Evolutionary conservation across 192 early-diverging fungal species (phyloP), one percentile per base, ranked within the genome.

Genomic region (Helicostylum pulchrum): DNA sequence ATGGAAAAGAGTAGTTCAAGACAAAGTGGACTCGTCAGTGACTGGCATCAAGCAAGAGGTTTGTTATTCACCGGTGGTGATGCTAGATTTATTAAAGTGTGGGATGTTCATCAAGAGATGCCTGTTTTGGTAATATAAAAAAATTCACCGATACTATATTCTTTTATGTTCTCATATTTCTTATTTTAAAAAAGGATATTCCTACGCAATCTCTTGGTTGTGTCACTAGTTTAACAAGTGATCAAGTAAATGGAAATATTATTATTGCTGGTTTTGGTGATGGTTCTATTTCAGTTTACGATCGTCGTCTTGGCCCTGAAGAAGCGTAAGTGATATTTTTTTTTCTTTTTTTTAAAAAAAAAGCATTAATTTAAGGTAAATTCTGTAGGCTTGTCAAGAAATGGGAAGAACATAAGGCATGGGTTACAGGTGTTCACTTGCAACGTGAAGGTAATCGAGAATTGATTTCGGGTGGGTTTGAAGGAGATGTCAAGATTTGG

Each of bases 21-120:
- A 56, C 75, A 78, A 64, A 80, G 75, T 30, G 88, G 89, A 0
- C 65, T 90, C 12, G 79, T 92, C 7, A 77, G 76, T 1, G 89
- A 93, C 20, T 94, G 92, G 92, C 88, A 94, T 64, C 92, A 94
- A 75, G 64, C 66, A 23, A 73, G 80, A 15, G 92, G 91, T 7
- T 64, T 70, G 1, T 67, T 94, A 0, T 71, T 88, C 20, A 82
- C 87, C 19, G 82, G 82, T 44, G 92, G 92, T 17, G 88, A 89
- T 67, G 73, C 79, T 6, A 62, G 81, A 12, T 60, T 84, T 12
- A 86, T 92, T 53, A 76, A 84, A 47, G 80, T 94, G 0, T 94
- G 92, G 92, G 91, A 93, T 78, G 88, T 90, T 10, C 80, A 87
- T 9, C 80, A 84, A 36, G 92, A 94, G 63, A 64, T 88, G 23